A percentile compares a stretch with the other conserved stretches of the same genome.
Evolutionary conservation across 2,329 filamentous ascomycete genomes (phyloP).

Genomic region (Nannizziopsis barbatae): DNA sequence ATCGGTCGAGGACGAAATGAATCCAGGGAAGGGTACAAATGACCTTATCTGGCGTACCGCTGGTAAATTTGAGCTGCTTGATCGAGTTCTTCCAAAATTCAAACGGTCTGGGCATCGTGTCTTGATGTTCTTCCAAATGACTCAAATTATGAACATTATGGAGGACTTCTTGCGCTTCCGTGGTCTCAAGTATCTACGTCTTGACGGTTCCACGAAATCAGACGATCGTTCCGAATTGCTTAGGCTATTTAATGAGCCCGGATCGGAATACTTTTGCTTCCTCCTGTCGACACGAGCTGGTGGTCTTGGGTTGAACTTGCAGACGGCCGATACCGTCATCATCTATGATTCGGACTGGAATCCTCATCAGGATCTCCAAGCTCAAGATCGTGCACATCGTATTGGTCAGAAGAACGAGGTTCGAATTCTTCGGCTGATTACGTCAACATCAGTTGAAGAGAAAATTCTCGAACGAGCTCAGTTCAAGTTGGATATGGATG

Average conservation of each 20-base stretch:
- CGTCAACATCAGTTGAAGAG: conserved; percentile 92
- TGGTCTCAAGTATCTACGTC: conserved; percentile 72
- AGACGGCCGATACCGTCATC: conserved; percentile 97
- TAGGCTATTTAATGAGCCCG: conserved; percentile 74
- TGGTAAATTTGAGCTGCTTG: conserved; percentile 93
- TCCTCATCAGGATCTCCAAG: conserved; percentile 96
- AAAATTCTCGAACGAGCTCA: conserved; percentile 95
- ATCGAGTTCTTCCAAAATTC: conserved; percentile 89
- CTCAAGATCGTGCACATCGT: conserved; percentile 98
- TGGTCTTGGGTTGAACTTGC: conserved; percentile 91
- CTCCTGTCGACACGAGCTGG: conserved; percentile 95
- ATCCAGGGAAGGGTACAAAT: conserved; percentile 76
- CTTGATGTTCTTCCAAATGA: conserved; percentile 99
- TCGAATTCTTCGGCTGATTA: conserved; percentile 88
- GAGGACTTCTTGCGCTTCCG: conserved; percentile 87
- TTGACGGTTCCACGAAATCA: conserved; percentile 94
- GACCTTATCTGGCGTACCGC: conserved; percentile 90
- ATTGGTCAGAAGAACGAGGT: conserved; percentile 99
- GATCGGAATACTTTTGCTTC: conserved; percentile 95
- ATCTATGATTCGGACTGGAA: conserved; percentile 99
- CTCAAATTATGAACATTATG: conserved; percentile 99
- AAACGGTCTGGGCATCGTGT: conserved; percentile 82
- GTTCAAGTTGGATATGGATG: conserved; percentile 98
- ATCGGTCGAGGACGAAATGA: conserved; percentile 96
- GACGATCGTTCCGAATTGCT: conserved; percentile 91